Base-by-base conservation (phyloP, 2,329 filamentous ascomycete species). In the Colletotrichum sp. region DNA sequence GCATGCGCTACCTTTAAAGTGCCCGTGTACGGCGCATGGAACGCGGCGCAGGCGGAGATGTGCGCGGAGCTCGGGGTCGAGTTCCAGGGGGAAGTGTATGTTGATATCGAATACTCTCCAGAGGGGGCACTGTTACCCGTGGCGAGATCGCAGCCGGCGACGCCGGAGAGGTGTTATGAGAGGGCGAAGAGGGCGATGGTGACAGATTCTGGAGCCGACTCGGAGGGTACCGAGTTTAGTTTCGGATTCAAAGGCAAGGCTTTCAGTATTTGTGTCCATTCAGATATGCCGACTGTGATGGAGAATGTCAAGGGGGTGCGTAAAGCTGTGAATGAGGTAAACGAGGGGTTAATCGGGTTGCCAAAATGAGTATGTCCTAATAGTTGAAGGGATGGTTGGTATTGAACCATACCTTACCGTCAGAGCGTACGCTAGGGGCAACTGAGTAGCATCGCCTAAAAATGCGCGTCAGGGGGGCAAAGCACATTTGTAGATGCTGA, bases 1-100 rank as follows among this genome's bases (percentile, higher is more conserved):
- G 82, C 81, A 8, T 80, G 79, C 39, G 72, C 68, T 15, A 66
- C 77, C 8, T 84, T 83, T 48, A 71, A 79, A 5, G 80, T 82
- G 4, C 82, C 83, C 0, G 80, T 83, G 6, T 83, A 83, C 59
- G 80, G 61, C 8, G 32, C 48, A 0, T 78, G 5, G 80, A 79
- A 64, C 39, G 71, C 76, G 39, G 30, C 77, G 6, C 77, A 79
- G 39, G 44, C 52, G 32, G 48, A 66, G 64, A 32, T 61, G 5
- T 80, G 79, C 44, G 72, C n/a, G 3, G 76, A 79, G 59, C 68
- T 77, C 39, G 79, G 77, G 1, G 65, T 81, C 4, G 70, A 75
- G 9, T 15, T 72, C 6, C 19, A 57, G 15, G 32, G 13, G 8
- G 61, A 65, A n/a, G 34, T 65, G 8, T 65, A 39, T 11, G n/a